Evolutionary conservation across 345 rosid species (phyloP), one percentile per base, ranked within the genome.

Genomic region (Pistacia integerrima): DNA sequence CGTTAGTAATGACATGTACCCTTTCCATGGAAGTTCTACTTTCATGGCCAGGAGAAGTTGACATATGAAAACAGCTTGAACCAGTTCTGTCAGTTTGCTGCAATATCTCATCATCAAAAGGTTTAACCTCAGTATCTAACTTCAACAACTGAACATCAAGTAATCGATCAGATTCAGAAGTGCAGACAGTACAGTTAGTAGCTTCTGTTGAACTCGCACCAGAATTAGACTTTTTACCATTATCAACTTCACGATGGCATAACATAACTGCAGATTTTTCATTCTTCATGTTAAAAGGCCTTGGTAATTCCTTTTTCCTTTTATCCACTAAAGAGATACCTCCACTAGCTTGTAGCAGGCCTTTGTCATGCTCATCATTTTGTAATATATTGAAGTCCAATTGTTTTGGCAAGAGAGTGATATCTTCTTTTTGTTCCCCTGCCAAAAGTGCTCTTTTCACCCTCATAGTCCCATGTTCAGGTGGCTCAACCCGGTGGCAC

Each of bases 401-500:
- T 76, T 69, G 56, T 72, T 81, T 77, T 48, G 83, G 75, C 76
- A 58, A 79, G 28, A 77, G 41, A 8, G 70, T 38, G 7, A 30
- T n/a, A 65, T 71, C 46, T 60, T 54, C 70, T 57, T 80, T 76
- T 33, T 75, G 81, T 57, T 67, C 83, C 67, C 74, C 84, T 38
- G 49, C 77, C 62, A 78, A 72, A 78, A 63, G 54, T 76, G 76
- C 78, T 57, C 78, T 88, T 67, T 83, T 81, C 44, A 69, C 75
- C 61, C 83, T 78, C 76, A 58, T 28, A 79, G 80, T 77, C 5
- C 76, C 87, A 79, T 71, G 74, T 75, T 74, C 90, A 73, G 79
- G 78, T 28, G 86, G 74, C 33, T 85, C 84, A 75, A 80, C 80
- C 59, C 73, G 88, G 82, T 76, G 67, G 80, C 77, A 61, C 64